Conservation (phyloP, 192 early-diverging fungal species). For the Dissophora ornata region DNA sequence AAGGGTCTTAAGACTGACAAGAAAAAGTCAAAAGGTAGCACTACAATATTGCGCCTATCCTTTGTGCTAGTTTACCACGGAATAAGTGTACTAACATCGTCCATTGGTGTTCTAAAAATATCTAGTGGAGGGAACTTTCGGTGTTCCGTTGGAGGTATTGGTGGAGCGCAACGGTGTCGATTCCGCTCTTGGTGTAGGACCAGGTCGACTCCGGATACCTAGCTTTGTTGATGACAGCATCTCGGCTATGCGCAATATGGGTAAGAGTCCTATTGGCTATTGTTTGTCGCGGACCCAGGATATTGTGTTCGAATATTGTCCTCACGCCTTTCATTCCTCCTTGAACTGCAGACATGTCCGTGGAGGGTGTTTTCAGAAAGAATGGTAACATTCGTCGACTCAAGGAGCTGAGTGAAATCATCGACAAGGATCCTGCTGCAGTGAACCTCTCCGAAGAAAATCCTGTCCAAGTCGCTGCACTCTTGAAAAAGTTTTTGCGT, state of each 20-base stretch:
- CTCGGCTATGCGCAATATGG: conserved; percentile 77
- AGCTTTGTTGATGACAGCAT: conserved; percentile 87
- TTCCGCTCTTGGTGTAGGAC: conserved; percentile 74
- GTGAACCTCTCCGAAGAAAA: conserved; percentile 79
- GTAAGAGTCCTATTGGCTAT: too few species aligned
- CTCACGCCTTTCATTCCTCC: too few species aligned
- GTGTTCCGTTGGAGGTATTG: conserved; percentile 86
- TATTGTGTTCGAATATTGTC: too few species aligned
- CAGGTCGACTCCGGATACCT: conserved; percentile 82
- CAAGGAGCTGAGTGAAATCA: conserved; percentile 83
- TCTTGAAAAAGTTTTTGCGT: conserved; percentile 95
- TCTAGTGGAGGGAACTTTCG: conserved; percentile 83
- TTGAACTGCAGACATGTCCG: conserved; percentile 64
- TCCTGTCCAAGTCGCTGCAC: conserved; percentile 91
- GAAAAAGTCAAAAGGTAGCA: conserved; percentile 55
- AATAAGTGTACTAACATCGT: too few species aligned
- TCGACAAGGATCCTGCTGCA: conserved; percentile 84
- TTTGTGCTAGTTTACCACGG: too few species aligned
- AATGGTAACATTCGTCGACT: conserved; percentile 96
- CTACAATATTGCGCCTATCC: too few species aligned
- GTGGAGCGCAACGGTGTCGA: conserved; percentile 87
- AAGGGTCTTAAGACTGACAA: conserved; percentile 71
- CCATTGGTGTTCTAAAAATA: neutral
- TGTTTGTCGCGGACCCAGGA: too few species aligned
- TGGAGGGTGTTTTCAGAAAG: conserved; percentile 97